phyloP scores from a whole-genome alignment of 2,329 filamentous ascomycete species.

The Endothia cerciana region DNA sequence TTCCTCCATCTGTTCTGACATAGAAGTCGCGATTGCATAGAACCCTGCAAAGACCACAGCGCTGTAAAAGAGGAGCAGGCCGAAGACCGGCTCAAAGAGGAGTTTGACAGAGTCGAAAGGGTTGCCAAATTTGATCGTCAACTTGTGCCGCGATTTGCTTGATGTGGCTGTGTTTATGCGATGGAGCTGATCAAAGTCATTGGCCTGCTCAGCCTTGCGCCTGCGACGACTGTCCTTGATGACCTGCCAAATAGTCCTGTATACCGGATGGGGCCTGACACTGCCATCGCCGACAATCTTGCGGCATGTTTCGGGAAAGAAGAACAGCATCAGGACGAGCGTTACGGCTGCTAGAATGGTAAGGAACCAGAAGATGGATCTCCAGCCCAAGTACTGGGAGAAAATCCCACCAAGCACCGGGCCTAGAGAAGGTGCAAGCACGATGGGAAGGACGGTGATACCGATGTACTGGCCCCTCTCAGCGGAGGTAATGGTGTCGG shows the following conservation, averaged over 20 bases:
- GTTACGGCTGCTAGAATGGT: conserved; percentile 42
- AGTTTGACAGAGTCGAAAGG: conserved; percentile 84
- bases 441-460: conserved; percentile 50
- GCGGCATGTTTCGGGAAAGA: conserved; percentile 51
- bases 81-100: conserved; percentile 80
- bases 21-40: conserved; percentile 50
- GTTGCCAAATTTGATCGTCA: conserved; percentile 72
- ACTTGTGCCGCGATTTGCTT: conserved; percentile 14
- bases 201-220: conserved; percentile 18
- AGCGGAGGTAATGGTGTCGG: conserved; percentile 64
- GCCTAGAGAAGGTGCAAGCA: conserved; percentile 48
- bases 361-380: conserved; percentile 57
- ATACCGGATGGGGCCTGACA: conserved; percentile 38
- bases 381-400: conserved; percentile 52
- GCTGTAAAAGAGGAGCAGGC: conserved; percentile 49
- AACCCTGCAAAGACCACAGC: conserved; percentile 54
- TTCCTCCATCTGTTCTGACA: conserved; percentile 46
- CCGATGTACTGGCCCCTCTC: conserved; percentile 66
- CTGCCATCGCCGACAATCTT: conserved; percentile 50
- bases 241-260: conserved; percentile 36
- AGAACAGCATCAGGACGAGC: conserved; percentile 42
- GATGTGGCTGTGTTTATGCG: conserved; percentile 19
- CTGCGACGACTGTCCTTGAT: conserved; percentile 27
- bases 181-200: conserved; percentile 19
- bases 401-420: conserved; percentile 56